Base-by-base conservation (phyloP, 441 rosid genomes). In the Euphorbia corollata region DNA sequence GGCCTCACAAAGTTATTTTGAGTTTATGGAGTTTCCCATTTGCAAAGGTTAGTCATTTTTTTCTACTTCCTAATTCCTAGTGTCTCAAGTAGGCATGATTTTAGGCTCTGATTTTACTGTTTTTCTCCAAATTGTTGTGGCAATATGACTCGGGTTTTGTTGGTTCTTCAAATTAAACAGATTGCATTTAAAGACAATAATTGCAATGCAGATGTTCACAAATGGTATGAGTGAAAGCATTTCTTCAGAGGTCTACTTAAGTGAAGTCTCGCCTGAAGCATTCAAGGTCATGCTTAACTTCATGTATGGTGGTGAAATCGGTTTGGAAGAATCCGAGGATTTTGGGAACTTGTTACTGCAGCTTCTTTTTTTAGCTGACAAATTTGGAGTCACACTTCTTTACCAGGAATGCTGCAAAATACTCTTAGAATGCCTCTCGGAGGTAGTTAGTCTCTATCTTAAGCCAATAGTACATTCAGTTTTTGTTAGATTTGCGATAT, bases 351-450 rank as follows among this genome's bases (percentile, higher is more conserved):
- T 90, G 77, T 77, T 92, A 73, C 95, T 95, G 61, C 85, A 84
- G 79, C 89, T 90, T 71, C 99, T 95, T 73, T 71, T 92, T 68
- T 84, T 95, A 61, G 86, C 98, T 63, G 99, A 95, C 75, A 90
- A 83, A 65, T 92, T 84, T 80, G 97, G 96, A 64, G 85, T 92
- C 71, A 81, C 83, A 68, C 79, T 81, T 34, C 97, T 92, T 69
- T 91, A 91, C 82, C 98, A 88, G 67, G 99, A 92, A 77, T 95
- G 98, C 90, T 90, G 92, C 93, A 92, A 88, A 82, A 73, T 80
- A 71, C 85, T 95, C 73, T 71, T 92, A 78, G 98, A 92, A 82
- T 88, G 87, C 68, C 90, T 95, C 65, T 83, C 90, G 10, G 97
- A 95, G 98, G 99, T 92, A 88, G 81, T 66, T 73, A 68, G 71